A percentile compares a stretch with the other conserved stretches of the same genome.
These are phyloP conservation scores for Chrysoporthe cubensis DNA, from an alignment of 2,329 filamentous ascomycete species.

Conservation along the genomic window DNA sequence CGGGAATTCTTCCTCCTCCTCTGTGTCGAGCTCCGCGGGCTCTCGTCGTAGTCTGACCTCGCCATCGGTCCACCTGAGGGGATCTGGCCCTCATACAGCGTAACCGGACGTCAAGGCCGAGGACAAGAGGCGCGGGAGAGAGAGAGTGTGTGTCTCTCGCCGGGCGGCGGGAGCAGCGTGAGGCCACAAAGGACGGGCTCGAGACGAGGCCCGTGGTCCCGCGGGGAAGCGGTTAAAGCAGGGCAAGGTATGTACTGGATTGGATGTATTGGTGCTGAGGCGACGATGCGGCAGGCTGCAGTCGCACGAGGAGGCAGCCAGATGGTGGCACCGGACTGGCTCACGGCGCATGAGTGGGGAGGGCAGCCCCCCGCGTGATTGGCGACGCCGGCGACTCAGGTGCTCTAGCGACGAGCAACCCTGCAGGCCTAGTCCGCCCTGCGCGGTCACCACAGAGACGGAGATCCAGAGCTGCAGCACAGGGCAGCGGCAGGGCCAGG, in stretches of 20 bases:
- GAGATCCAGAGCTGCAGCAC: conserved; percentile 8
- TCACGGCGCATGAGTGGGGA: conserved; percentile 26
- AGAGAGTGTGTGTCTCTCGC: background rate
- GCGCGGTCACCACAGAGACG: conserved; percentile 11
- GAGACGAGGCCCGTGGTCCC: conserved; percentile 8
- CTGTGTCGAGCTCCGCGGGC: conserved; percentile 34
- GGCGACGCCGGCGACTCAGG: conserved; percentile 19
- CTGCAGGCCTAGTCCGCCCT: conserved; percentile 24
- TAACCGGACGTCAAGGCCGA: background rate
- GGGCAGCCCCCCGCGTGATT: conserved; percentile 17
- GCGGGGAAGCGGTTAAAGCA: background rate
- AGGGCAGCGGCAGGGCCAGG: conserved; percentile 5
- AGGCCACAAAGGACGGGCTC: conserved; percentile 13
- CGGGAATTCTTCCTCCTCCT: conserved; percentile 31
- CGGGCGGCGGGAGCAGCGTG: background rate
- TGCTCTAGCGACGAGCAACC: conserved; percentile 15
- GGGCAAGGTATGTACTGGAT: background rate
- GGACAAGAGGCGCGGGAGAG: background rate
- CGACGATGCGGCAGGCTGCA: conserved; percentile 15
- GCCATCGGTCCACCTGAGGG: conserved; percentile 37
- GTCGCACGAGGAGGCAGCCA: conserved; percentile 24
- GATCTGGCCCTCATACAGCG: background rate
- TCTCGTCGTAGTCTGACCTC: conserved; percentile 35
- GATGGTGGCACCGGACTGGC: conserved; percentile 29
- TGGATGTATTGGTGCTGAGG: background rate